Base-by-base conservation (phyloP, 2,329 filamentous ascomycete species). In the Talaromyces funiculosus region DNA sequence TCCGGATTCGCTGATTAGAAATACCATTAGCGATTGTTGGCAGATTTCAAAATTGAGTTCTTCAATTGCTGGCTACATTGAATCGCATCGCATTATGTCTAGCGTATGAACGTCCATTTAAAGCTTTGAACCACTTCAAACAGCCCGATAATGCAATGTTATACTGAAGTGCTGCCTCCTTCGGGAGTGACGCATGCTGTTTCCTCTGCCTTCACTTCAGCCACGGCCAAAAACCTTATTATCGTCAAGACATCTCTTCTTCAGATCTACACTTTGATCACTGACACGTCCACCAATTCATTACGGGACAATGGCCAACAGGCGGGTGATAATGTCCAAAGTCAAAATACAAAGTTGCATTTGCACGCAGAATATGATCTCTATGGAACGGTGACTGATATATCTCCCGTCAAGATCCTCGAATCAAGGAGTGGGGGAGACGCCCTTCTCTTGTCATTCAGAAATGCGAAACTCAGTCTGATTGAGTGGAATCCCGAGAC, bases 111-210 rank as follows among this genome's bases (percentile, higher is more conserved):
- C 43, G 33, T 42, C 47, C 22, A 53, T 14, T 35, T 9, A 38
- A 38, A 53, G 35, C 57, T 51, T 42, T 59, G 22, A 53, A 59
- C 18, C 35, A 54, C 24, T 22, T 40, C 38, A 29, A 16, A 35
- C 10, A 53, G 9, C 37, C 24, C 22, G 57, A 62, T 57, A 59
- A 97, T 97, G 93, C 93, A 97, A 85, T 96, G 91, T 82, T 97
- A 97, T 79, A 92, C 91, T 72, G 94, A 99, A 82, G 83, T 99
- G 74, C 87, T 91, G 75, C 90, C 93, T 80, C 92, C 94, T 59
- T 95, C 92, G 74, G 92, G 92, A 73, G 92, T 97, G 77, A 92
- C 91, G 70, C 89, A 96, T 78, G 90, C 92, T 65, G 78, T 97
- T 70, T 84, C 82, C 62, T 78, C 96, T 42, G 85, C 92, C 37